phyloP scores from a whole-genome alignment of 495 filamentous ascomycete genomes.

The Tuber melanosporum region DNA sequence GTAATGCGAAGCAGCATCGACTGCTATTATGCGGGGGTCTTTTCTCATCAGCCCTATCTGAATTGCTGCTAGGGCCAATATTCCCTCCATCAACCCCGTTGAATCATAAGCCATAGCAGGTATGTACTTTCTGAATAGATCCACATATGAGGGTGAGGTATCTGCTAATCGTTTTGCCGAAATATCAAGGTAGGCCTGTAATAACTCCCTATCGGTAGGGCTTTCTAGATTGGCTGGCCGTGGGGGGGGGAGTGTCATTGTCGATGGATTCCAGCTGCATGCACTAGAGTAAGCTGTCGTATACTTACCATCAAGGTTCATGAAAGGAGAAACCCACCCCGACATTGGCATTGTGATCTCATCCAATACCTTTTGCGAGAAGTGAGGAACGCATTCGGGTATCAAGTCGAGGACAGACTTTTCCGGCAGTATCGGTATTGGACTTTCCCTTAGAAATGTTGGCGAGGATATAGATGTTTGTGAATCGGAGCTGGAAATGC shows the following conservation, averaged over 20 bases:
- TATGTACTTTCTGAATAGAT: slow-evolving; percentile 37
- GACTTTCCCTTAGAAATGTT: slow-evolving; percentile 17
- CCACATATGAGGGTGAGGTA: slow-evolving; percentile 37
- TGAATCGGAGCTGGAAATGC: slow-evolving; percentile 28
- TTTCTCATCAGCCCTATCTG: slow-evolving; percentile 36
- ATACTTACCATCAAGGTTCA: background rate
- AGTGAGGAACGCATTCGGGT: slow-evolving; percentile 24
- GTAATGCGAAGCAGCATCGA: slow-evolving; percentile 36
- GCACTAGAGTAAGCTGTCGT: slow-evolving; percentile 23
- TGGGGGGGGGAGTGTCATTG: slow-evolving; percentile 30
- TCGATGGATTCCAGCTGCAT: slow-evolving; percentile 34
- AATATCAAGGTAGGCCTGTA: slow-evolving; percentile 33
- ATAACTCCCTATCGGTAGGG: slow-evolving; percentile 35
- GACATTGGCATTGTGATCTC: slow-evolving; percentile 36
- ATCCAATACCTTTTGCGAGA: slow-evolving; percentile 22
- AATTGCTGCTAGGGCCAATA: slow-evolving; percentile 32
- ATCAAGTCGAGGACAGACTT: slow-evolving; percentile 23
- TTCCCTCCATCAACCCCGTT: slow-evolving; percentile 38
- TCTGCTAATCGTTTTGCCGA: slow-evolving; percentile 34
- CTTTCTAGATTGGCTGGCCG: slow-evolving; percentile 24
- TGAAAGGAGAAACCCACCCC: slow-evolving; percentile 16
- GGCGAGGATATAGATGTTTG: slow-evolving; percentile 26
- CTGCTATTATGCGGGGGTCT: slow-evolving; percentile 26
- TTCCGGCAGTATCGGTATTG: slow-evolving; percentile 21
- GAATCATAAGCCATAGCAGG: slow-evolving; percentile 39